Evolutionary conservation across 192 early-diverging fungal species (phyloP), one percentile per base, ranked within the genome.

Genomic region (Jimgerdemannia flammicorona): DNA sequence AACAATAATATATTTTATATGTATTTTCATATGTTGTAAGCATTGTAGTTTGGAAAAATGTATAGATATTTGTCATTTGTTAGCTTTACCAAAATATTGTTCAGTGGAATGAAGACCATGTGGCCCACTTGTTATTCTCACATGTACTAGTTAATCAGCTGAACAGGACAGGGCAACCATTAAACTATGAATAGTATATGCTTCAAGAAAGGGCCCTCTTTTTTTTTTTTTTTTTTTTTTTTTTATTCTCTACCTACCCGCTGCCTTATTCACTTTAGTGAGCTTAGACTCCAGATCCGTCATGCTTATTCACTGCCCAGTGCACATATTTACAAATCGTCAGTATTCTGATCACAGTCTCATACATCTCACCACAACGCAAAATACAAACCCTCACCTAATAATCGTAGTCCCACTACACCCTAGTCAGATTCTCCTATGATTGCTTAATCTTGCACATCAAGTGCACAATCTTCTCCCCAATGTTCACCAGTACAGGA

Each of bases 71-170:
- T 87, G 71, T 98, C 97, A 75, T 94, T 93, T 70, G 95, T 78
- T 10, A 89, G 85, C 75, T 93, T 92, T 14, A 89, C 82, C 8
- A 77, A 75, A 18, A 99, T 85, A 3, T 92, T 90, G 70, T 98
- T 94, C 39, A 99, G 84, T 0, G 98, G 98, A 70, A 99, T 80
- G 80, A 99, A 99, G 1, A 96, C 97, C 0, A 94, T 95, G 73
- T 94, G 92, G 2, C 97, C 98, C 0, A 88, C 83, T 17, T 96
- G 90, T 83, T 98, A 95, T 78, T 98, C 97, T 70, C 93, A 85
- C 84, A 99, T 86, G 70, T 97, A 95, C 83, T 90, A 70, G 63
- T 42, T n/a, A 67, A 14, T 14, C 8, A 14, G 49, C 6, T 6
- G 14, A 40, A 59, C 14, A 14, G 49, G 49, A 14, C 6, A 59